Conservation (phyloP, 306 rosid species). For the Cyclanthera cordifolia region DNA sequence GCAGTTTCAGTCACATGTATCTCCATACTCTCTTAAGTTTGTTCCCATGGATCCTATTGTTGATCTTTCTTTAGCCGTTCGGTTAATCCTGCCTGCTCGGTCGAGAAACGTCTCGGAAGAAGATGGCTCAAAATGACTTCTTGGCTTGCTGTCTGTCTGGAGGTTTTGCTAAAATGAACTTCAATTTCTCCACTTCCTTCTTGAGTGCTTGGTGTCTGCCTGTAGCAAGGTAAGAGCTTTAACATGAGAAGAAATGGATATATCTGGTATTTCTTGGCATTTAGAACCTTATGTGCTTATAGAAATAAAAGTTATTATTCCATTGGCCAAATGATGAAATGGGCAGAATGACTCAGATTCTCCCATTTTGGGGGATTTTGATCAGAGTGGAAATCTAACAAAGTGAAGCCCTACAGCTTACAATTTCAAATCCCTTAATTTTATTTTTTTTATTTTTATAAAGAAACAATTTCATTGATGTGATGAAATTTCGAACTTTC, state of each 20-base stretch:
- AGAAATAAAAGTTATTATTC: not conserved
- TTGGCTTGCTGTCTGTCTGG: conserved; percentile 2
- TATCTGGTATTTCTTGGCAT: not conserved
- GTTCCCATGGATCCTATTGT: not conserved
- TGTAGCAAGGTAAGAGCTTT: conserved; percentile 15
- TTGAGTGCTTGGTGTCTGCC: conserved; percentile 25
- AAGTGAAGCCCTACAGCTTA: not conserved
- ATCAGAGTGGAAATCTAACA: not conserved
- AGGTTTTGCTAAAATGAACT: conserved; percentile 11
- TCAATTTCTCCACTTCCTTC: conserved; percentile 20
- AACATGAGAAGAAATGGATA: not conserved
- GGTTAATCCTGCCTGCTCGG: not conserved
- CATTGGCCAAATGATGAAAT: not conserved
- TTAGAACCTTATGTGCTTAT: not conserved
- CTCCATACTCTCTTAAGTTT: too few relatives aligned
- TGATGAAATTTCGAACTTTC: too few relatives aligned
- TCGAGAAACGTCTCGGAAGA: conserved; percentile 11
- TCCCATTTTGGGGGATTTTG: not conserved
- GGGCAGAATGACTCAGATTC: not conserved
- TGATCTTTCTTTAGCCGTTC: conserved; percentile 8
- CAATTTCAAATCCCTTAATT: not conserved
- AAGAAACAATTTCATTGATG: too few relatives aligned
- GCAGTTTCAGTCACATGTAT: not conserved
- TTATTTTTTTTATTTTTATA: too few relatives aligned
- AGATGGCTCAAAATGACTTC: conserved; percentile 18